A percentile compares a stretch with the other conserved stretches of the same genome.
Conservation (phyloP, 179 eudicot species). For the Silene coronaria region DNA sequence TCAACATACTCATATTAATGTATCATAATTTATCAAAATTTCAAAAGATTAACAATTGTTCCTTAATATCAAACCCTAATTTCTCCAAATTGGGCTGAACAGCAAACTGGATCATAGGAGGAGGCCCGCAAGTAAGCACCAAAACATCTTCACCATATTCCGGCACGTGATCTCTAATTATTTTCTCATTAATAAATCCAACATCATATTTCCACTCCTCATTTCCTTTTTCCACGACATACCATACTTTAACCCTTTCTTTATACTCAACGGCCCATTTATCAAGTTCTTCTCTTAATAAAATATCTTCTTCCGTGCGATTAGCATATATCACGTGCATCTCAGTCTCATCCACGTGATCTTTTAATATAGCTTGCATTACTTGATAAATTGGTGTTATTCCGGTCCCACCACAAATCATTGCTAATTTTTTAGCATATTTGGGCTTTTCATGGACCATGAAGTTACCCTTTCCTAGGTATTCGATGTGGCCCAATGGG, state of each 20-base stretch:
- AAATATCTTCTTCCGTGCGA: slow-evolving; percentile 71
- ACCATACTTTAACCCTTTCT: slow-evolving; percentile 77
- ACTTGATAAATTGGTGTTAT: slow-evolving; percentile 85
- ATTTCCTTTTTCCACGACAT: slow-evolving; percentile 50
- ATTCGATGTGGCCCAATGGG: slow-evolving; percentile 86
- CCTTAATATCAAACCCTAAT: slow-evolving; percentile 68
- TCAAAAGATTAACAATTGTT: slow-evolving; percentile 60
- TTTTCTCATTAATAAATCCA: slow-evolving; percentile 51
- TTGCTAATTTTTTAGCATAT: slow-evolving; percentile 55
- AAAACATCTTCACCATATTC: slow-evolving; percentile 39
- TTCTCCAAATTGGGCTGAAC: slow-evolving; percentile 82
- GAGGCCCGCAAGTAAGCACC: slow-evolving; percentile 89
- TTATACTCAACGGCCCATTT: slow-evolving; percentile 50
- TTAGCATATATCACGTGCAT: slow-evolving; percentile 78
- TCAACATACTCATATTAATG: neutral
- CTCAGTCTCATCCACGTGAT: slow-evolving; percentile 68
- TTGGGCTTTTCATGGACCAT: slow-evolving; percentile 54
- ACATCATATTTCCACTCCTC: slow-evolving; percentile 66
- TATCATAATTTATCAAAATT: neutral
- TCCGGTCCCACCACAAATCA: slow-evolving; percentile 88
- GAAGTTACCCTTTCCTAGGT: slow-evolving; percentile 59
- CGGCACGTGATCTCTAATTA: slow-evolving; percentile 66
- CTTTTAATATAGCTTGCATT: slow-evolving; percentile 71
- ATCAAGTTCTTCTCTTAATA: slow-evolving; percentile 69
- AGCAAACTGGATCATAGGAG: slow-evolving; percentile 85